Evolutionary conservation across 352 stramenopile genomes (phyloP).

Genomic region (Pythium phragmitis): DNA sequence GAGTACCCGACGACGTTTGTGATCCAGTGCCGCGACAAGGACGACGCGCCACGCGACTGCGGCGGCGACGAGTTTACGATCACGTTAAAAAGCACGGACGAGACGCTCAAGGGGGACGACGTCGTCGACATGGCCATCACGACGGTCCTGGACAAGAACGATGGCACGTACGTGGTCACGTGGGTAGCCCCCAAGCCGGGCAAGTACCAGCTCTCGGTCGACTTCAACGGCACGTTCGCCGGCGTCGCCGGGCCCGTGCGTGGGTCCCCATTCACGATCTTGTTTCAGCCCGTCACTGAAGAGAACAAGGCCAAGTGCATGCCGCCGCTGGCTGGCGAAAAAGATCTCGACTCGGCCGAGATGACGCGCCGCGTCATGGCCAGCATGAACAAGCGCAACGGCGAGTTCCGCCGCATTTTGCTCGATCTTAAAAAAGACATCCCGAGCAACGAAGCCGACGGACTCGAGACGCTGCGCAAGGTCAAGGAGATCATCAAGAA

Average conservation of each 20-base stretch:
- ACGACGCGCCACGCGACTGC: slow-evolving; percentile 87
- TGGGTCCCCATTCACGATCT: slow-evolving; percentile 88
- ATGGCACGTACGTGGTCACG: slow-evolving; percentile 94
- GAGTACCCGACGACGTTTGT: slow-evolving; percentile 85
- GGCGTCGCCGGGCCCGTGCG: slow-evolving; percentile 92
- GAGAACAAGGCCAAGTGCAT: slow-evolving; percentile 80
- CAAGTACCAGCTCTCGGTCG: slow-evolving; percentile 86
- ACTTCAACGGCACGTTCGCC: slow-evolving; percentile 93
- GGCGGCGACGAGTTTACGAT: slow-evolving; percentile 95
- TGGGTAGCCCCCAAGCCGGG: slow-evolving; percentile 82
- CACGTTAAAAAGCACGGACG: slow-evolving; percentile 42
- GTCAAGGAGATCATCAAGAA: slow-evolving; percentile 86
- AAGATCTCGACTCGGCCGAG: slow-evolving; percentile 74
- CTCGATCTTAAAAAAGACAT: slow-evolving; percentile 85
- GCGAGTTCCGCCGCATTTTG: slow-evolving; percentile 76
- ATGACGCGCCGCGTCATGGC: slow-evolving; percentile 71
- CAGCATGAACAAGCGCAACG: slow-evolving; percentile 84
- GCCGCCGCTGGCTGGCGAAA: slow-evolving; percentile 59
- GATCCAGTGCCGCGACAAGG: slow-evolving; percentile 91
- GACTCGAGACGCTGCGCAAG: slow-evolving; percentile 77
- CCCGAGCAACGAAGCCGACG: slow-evolving; percentile 70
- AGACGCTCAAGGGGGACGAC: slow-evolving; percentile 39
- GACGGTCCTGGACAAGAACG: slow-evolving; percentile 84
- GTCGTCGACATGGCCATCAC: slow-evolving; percentile 33
- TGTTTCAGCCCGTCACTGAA: slow-evolving; percentile 49